phyloP scores from a whole-genome alignment of 352 stramenopile genomes.

The Phytophthora vignae region DNA sequence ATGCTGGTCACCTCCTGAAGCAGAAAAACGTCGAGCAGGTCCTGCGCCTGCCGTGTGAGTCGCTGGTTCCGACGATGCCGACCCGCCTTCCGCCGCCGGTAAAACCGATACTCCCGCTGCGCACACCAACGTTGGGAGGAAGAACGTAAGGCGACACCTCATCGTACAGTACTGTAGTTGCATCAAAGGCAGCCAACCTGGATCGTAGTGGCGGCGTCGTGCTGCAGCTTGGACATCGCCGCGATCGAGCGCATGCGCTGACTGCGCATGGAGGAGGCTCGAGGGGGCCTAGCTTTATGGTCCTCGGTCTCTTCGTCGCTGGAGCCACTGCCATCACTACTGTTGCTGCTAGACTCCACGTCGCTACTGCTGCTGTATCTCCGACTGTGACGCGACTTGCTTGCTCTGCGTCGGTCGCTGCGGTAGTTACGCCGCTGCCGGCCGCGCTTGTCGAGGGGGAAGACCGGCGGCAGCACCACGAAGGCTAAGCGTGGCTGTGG shows the following conservation, averaged over 20 bases:
- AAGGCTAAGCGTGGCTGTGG: slow-evolving; percentile 22
- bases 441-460: slow-evolving; percentile 2
- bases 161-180: too few species aligned
- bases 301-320: slow-evolving; percentile 21
- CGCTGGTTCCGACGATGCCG: slow-evolving; percentile 25
- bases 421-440: background rate
- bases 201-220: slow-evolving; percentile 48
- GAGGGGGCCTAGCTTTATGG: background rate
- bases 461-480: slow-evolving; percentile 30
- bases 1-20: slow-evolving; percentile 36
- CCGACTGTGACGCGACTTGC: background rate
- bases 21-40: slow-evolving; percentile 49
- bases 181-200: slow-evolving; percentile 36
- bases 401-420: background rate
- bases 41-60: slow-evolving; percentile 24
- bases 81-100: slow-evolving; percentile 36
- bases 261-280: slow-evolving; percentile 28
- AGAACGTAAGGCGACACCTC: too few species aligned
- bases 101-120: slow-evolving; percentile 57
- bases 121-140: background rate
- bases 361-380: slow-evolving; percentile 20
- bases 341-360: slow-evolving; percentile 1
- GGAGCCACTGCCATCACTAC: slow-evolving; percentile 9
- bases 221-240: slow-evolving; percentile 55
- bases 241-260: slow-evolving; percentile 58